Percentiles rank a stretch among this genome's conserved stretches.
Evolutionary conservation across 2,329 filamentous ascomycete species (phyloP).

Genomic region (Fonsecaea erecta): DNA sequence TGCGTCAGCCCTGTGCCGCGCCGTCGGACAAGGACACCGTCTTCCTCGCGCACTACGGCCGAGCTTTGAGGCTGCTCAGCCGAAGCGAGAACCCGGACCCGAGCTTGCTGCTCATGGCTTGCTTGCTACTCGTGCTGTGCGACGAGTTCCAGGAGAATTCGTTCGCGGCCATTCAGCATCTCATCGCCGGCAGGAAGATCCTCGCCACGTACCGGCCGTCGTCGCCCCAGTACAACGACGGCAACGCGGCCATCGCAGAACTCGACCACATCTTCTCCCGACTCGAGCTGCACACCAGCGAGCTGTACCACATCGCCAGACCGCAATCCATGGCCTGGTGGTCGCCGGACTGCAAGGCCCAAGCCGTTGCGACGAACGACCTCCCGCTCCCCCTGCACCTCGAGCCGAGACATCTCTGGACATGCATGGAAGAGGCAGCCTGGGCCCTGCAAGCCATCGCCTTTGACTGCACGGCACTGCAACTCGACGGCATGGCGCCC

Average conservation of each 20-base stretch:
- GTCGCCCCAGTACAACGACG: background rate
- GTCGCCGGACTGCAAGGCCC: background rate
- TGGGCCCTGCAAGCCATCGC: conserved; percentile 14
- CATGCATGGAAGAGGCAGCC: conserved; percentile 12
- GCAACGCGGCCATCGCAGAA: conserved; percentile 15
- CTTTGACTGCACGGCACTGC: conserved; percentile 8
- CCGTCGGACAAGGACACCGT: background rate
- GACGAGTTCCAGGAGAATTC: conserved; percentile 26
- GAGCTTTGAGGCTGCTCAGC: conserved; percentile 20
- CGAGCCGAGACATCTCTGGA: background rate
- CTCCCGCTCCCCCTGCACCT: background rate
- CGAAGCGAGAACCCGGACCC: conserved; percentile 18
- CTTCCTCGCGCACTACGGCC: conserved; percentile 29
- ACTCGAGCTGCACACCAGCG: conserved; percentile 23
- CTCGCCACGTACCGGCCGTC: conserved; percentile 6
- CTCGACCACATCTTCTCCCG: conserved; percentile 26
- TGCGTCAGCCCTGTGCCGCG: background rate
- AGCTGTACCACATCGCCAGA: conserved; percentile 12
- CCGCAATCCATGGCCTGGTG: conserved; percentile 7
- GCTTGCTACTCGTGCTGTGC: conserved; percentile 30
- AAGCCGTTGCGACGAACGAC: background rate
- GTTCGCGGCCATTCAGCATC: conserved; percentile 22
- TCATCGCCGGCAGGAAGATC: conserved; percentile 26
- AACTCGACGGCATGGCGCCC: conserved; percentile 3
- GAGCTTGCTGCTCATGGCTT: conserved; percentile 25